These are phyloP conservation scores for Pinus tabuliformis DNA, from an alignment of 75 land plant species.

Conservation along the genomic window DNA sequence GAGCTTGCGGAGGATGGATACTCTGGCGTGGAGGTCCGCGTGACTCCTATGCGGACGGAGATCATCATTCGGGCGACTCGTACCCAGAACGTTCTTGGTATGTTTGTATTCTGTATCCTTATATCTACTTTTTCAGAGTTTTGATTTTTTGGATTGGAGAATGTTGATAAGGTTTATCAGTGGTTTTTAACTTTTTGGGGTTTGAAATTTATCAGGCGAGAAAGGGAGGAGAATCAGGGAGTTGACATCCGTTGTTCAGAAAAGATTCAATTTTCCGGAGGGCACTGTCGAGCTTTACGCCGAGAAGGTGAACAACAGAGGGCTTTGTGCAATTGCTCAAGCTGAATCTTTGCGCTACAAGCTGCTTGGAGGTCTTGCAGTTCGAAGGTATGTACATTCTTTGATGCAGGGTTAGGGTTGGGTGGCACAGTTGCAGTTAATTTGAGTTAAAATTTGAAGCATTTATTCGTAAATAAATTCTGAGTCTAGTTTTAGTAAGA, in stretches of 20 bases:
- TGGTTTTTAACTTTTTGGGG: slow-evolving; percentile 4
- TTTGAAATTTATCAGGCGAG: slow-evolving; percentile 22
- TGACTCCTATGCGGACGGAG: slow-evolving; percentile 64
- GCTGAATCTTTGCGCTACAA: slow-evolving; percentile 38
- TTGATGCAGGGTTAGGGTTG: too few relatives aligned
- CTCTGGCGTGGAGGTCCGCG: slow-evolving; percentile 65
- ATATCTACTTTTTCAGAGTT: too few relatives aligned
- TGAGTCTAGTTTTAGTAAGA: too few relatives aligned
- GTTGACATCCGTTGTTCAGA: slow-evolving; percentile 31
- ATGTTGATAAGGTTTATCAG: neutral
- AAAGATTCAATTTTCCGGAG: slow-evolving; percentile 29
- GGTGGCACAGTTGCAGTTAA: too few relatives aligned
- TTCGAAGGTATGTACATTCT: neutral
- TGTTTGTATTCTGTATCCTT: too few relatives aligned
- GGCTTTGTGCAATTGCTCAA: slow-evolving; percentile 29
- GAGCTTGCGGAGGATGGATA: slow-evolving; percentile 73
- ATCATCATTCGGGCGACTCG: slow-evolving; percentile 65
- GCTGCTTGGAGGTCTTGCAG: slow-evolving; percentile 33
- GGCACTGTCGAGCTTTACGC: slow-evolving; percentile 26
- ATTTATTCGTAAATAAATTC: too few relatives aligned
- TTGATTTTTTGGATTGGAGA: neutral
- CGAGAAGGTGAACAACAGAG: slow-evolving; percentile 30
- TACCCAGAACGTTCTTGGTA: slow-evolving; percentile 67
- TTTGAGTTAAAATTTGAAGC: too few relatives aligned
- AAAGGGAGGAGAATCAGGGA: slow-evolving; percentile 32